Base-by-base conservation (phyloP, 257 asterid genomes). In the Nicotiana benthamiana region DNA sequence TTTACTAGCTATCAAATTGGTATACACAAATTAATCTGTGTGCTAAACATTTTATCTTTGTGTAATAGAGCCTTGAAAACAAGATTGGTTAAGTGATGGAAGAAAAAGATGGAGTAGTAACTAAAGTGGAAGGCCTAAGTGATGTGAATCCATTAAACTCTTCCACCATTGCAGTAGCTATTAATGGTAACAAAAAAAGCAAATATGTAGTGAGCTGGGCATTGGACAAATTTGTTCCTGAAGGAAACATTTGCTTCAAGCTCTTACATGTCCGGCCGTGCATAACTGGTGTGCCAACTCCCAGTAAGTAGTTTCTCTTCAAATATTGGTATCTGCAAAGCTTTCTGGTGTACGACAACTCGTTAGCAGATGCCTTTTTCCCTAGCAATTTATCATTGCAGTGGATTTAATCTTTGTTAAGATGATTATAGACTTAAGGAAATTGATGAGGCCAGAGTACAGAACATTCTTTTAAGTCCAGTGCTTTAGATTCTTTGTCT, bases 191-290 rank as follows among this genome's bases (percentile, higher is more conserved):
- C 70, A 87, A 56, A 80, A 91, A 87, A 66, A 84, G 91, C 90
- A 90, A 91, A 86, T 59, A 80, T 80, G 87, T 89, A 22, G 79
- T 95, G 46, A 89, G 77, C 26, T 95, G 98, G 99, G 99, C 99
- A n/a, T 82, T 95, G 85, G 98, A 95, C 10, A 95, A 93, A 79
- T 92, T 95, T 81, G 90, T 89, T n/a, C 90, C 92, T n/a, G 94
- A 95, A 84, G 94, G 93, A 64, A 75, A 78, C 61, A 74, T 87
- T 80, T 79, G 75, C 87, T 91, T 93, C 93, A 91, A 52, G 81
- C 75, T 95, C 86, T 86, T 95, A 11, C 92, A 92, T 22, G 89
- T 95, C 43, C 95, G 92, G 52, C 94, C 97, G 1, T 68, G 80
- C 80, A 84, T 90, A 74, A 16, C 84, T 32, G 60, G 89, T 70